These are phyloP conservation scores for Neurospora intermedia DNA, from an alignment of 495 filamentous ascomycete genomes.

Conservation along the genomic window DNA sequence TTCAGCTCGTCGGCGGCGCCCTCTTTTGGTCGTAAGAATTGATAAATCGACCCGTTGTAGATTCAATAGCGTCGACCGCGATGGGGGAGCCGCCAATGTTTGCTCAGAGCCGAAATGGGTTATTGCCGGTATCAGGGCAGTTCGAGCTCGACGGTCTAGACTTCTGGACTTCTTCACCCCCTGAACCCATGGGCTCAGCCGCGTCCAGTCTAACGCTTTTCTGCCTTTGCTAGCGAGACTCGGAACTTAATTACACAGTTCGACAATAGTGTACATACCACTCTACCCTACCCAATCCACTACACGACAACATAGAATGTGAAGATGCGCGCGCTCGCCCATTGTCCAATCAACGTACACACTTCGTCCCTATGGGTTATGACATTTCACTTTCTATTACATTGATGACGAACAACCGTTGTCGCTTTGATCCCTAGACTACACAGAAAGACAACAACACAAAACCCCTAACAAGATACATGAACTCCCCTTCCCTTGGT, in stretches of 20 bases:
- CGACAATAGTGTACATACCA: not conserved
- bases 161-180: not conserved
- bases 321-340: not conserved
- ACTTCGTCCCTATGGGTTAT: not conserved
- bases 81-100: not conserved
- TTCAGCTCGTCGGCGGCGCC: not conserved
- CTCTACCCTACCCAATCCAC: not conserved
- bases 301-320: not conserved
- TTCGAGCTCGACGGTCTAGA: not conserved
- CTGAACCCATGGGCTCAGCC: not conserved
- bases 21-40: not conserved
- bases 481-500: not conserved
- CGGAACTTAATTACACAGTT: not conserved
- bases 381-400: not conserved
- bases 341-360: not conserved
- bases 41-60: not conserved
- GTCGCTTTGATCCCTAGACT: not conserved
- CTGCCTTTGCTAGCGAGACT: not conserved
- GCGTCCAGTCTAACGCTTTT: not conserved
- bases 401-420: not conserved
- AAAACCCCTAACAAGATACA: not conserved
- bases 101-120: not conserved
- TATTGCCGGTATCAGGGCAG: not conserved
- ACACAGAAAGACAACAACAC: not conserved
- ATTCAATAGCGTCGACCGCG: not conserved